Evolutionary conservation across 495 filamentous ascomycete genomes (phyloP), one percentile per base, ranked within the genome.

Genomic region (Lasiosphaeriaceae sp.): DNA sequence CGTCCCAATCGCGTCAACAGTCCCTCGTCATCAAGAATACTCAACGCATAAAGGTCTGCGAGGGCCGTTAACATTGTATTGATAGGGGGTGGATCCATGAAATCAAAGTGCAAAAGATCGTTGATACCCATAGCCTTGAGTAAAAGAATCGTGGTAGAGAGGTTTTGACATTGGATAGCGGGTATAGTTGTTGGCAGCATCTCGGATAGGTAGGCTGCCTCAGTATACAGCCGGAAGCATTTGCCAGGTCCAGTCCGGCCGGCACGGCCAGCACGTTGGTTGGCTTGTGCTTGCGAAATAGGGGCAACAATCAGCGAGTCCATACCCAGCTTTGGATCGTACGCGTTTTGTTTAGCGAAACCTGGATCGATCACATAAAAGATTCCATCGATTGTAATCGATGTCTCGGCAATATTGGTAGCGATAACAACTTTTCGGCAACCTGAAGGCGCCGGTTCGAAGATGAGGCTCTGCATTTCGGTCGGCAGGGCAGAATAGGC

Each of bases 381-480:
- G 35, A 97, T 86, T 69, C 97, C 93, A 1, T 93, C 93, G 61
- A 97, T 97, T 0, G 93, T 97, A 63, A 97, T 96, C 73, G 92
- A 92, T 0, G 93, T 97, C 66, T 97, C 93, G 21, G 93, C 93
- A 65, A 97, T 97, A 65, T 97, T 97, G 9, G 93, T 98, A 5
- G 93, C 90, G 46, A 96, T 81, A 3, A 97, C 92, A 57, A 97
- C 94, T 74, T 97, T 97, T 54, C 91, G 80, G 41, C 83, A 78
- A 7, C 90, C 93, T 16, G 79, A 78, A 1, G 90, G 92, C 9
- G 94, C 93, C 2, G 96, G 74, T 1, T 87, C 74, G 66, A 98
- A 97, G 2, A 92, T 94, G 45, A 85, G 83, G 70, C 97, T 92
- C 73, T 97, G 94, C 22, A 97, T 92, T 63, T 97, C 94, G 52